Evolutionary conservation across 345 rosid genomes (phyloP).

Genomic region (Brassica nigra): DNA sequence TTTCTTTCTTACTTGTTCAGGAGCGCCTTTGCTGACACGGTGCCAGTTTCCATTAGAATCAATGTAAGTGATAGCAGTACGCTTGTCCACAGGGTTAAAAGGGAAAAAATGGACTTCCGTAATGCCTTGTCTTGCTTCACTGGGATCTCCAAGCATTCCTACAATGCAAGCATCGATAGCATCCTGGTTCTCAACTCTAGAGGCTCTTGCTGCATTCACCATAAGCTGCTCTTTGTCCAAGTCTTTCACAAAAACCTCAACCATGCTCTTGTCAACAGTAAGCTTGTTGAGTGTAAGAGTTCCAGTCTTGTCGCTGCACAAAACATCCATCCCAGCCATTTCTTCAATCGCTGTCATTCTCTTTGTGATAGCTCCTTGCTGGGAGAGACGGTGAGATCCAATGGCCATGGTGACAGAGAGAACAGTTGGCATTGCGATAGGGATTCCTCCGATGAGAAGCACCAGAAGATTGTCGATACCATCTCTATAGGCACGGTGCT

Average conservation of each 20-base stretch:
- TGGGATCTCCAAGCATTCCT: constrained; percentile 46
- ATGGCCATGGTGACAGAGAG: constrained; percentile 88
- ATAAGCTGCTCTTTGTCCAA: constrained; percentile 60
- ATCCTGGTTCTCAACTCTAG: constrained; percentile 84
- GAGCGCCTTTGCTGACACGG: constrained; percentile 82
- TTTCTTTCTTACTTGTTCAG: constrained; percentile 62
- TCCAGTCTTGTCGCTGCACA: constrained; percentile 88
- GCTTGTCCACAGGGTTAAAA: constrained; percentile 85
- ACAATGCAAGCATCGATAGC: constrained; percentile 54
- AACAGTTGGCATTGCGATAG: constrained; percentile 92
- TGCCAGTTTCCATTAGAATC: constrained; percentile 72
- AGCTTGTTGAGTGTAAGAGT: constrained; percentile 90
- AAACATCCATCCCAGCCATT: constrained; percentile 92
- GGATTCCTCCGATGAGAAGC: constrained; percentile 84
- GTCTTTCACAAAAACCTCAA: constrained; percentile 74
- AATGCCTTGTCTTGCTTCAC: constrained; percentile 70
- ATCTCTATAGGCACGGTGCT: constrained; percentile 64
- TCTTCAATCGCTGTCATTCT: constrained; percentile 93
- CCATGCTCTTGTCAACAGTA: constrained; percentile 73
- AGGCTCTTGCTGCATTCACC: constrained; percentile 75
- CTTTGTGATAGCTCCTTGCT: constrained; percentile 90
- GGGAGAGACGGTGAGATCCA: constrained; percentile 77
- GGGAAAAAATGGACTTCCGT: constrained; percentile 81
- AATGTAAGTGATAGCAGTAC: constrained; percentile 80
- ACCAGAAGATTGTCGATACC: constrained; percentile 83